phyloP scores from a whole-genome alignment of 371 early-diverging fungal species.

The Fennellomyces sp. region DNA sequence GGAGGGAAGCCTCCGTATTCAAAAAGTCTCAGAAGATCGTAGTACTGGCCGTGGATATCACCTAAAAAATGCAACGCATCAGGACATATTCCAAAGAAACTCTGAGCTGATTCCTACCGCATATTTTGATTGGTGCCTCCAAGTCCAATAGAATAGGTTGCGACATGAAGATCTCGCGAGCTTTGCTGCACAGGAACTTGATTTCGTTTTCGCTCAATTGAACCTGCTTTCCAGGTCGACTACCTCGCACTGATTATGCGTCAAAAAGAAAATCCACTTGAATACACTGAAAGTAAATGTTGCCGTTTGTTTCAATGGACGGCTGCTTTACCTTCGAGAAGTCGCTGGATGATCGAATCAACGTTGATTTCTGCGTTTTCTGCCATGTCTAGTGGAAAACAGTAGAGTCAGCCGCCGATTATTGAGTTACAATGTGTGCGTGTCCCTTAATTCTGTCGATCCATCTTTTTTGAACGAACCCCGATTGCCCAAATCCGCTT shows the following conservation, averaged over 20 bases:
- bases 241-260: slow-evolving; percentile 95
- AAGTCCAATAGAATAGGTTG: slow-evolving; percentile 94
- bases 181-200: slow-evolving; percentile 80
- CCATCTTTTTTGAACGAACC: neutral
- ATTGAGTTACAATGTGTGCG: neutral
- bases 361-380: slow-evolving; percentile 20
- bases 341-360: slow-evolving; percentile 23
- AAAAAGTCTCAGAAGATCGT: slow-evolving; percentile 87
- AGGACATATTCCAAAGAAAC: too few relatives aligned
- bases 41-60: slow-evolving; percentile 95
- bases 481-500: neutral
- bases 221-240: slow-evolving; percentile 89
- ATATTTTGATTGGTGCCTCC: slow-evolving; percentile 95
- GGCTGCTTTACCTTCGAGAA: slow-evolving; percentile 34
- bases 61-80: too few relatives aligned
- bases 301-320: neutral
- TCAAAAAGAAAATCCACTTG: too few relatives aligned
- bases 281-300: too few relatives aligned
- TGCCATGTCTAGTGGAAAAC: slow-evolving; percentile 4
- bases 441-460: neutral
- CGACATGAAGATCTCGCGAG: slow-evolving; percentile 89
- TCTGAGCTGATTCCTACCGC: slow-evolving; percentile 64
- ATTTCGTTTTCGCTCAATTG: slow-evolving; percentile 88
- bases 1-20: slow-evolving; percentile 88
- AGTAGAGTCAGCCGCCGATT: neutral